Percentiles rank a stretch among this genome's conserved stretches.
Conservation (phyloP, 441 rosid genomes). For the Populus trichocarpa region DNA sequence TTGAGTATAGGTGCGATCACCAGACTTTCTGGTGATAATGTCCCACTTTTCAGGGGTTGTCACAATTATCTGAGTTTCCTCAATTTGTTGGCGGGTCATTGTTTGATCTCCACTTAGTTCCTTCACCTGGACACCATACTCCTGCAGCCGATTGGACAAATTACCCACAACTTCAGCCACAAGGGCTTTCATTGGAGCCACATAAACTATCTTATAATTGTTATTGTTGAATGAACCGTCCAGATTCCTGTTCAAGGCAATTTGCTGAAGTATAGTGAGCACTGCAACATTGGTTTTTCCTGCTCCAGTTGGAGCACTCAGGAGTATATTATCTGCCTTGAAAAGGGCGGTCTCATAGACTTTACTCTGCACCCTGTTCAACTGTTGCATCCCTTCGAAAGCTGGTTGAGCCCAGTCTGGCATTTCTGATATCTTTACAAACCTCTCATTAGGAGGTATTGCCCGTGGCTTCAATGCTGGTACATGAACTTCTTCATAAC, state of each 20-base stretch:
- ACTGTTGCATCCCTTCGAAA: conserved; percentile 78
- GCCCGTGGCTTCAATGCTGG: conserved; percentile 65
- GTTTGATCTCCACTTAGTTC: conserved; percentile 95
- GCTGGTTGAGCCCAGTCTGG: conserved; percentile 96
- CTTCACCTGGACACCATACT: conserved; percentile 69
- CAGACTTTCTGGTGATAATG: conserved; percentile 89
- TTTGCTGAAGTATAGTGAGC: conserved; percentile 87
- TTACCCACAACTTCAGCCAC: conserved; percentile 95
- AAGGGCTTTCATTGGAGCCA: conserved; percentile 97
- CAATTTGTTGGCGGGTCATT: conserved; percentile 86
- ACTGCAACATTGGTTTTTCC: conserved; percentile 97
- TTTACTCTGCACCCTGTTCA: conserved; percentile 92
- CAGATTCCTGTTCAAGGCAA: conserved; percentile 48
- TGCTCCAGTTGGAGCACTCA: conserved; percentile 98
- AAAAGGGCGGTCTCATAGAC: conserved; percentile 82
- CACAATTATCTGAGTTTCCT: conserved; percentile 92
- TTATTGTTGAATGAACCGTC: conserved; percentile 72
- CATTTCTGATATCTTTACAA: conserved; percentile 79
- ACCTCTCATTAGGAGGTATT: conserved; percentile 55
- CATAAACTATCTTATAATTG: conserved; percentile 83
- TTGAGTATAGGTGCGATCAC: conserved; percentile 94
- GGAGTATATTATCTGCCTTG: conserved; percentile 69
- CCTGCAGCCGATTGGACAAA: conserved; percentile 74
- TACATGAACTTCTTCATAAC: conserved; percentile 89
- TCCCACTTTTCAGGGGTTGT: conserved; percentile 99